phyloP scores from a whole-genome alignment of 179 eudicot genomes.

The Drosera spatulata region DNA sequence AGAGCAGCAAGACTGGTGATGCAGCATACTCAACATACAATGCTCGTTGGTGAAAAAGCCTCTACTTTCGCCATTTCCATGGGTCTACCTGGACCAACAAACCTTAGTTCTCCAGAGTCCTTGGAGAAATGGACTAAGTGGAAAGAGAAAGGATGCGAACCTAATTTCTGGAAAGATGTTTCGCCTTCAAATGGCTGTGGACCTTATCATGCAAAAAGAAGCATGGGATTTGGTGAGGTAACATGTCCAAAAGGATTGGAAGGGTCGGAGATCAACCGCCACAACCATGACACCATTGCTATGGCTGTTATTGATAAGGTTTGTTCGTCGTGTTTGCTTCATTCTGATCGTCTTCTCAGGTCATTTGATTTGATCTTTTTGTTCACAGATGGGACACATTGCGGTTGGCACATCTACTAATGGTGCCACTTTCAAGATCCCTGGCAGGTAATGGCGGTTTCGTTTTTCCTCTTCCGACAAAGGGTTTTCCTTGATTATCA shows the following conservation, averaged over 20 bases:
- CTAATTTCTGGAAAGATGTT: conserved; percentile 74
- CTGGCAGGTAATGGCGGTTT: conserved; percentile 60
- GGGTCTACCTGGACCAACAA: conserved; percentile 92
- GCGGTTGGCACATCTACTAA: conserved; percentile 98
- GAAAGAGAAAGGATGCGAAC: conserved; percentile 64
- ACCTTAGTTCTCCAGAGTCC: conserved; percentile 81
- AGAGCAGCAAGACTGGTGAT: conserved; percentile 82
- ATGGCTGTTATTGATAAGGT: conserved; percentile 91
- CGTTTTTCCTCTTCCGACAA: background rate
- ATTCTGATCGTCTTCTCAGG: background rate
- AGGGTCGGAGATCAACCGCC: conserved; percentile 28
- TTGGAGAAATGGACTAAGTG: conserved; percentile 63
- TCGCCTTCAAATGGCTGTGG: conserved; percentile 58
- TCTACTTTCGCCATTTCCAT: conserved; percentile 81
- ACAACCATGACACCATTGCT: conserved; percentile 88
- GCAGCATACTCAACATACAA: conserved; percentile 74
- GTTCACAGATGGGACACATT: conserved; percentile 59
- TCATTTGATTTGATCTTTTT: conserved; percentile 2
- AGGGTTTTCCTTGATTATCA: no score
- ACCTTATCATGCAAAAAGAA: conserved; percentile 44
- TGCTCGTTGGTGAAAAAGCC: conserved; percentile 91
- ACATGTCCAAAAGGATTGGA: conserved; percentile 16
- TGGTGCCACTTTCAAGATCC: conserved; percentile 92
- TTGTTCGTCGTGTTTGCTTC: background rate
- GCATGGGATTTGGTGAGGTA: conserved; percentile 5